Percentiles rank a stretch among this genome's conserved stretches.
Evolutionary conservation across 108 stramenopile genomes (phyloP).

Genomic region (Aurantiochytrium sp.): DNA sequence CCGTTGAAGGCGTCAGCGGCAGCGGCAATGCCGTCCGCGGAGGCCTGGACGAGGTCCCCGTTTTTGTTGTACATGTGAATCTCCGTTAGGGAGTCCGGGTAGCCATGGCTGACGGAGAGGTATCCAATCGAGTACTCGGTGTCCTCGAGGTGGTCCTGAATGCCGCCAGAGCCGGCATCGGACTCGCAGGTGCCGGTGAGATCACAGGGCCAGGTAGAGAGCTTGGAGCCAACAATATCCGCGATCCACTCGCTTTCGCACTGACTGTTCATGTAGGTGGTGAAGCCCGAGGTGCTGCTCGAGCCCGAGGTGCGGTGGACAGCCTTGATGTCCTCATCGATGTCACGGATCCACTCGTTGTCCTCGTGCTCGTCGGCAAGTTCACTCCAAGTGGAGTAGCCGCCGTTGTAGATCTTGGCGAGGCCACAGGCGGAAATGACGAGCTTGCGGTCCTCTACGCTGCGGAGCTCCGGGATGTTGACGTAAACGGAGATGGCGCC

Average conservation of each 20-base stretch:
- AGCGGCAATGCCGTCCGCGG: constrained; percentile 49
- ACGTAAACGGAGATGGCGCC: constrained; percentile 68
- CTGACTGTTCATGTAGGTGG: constrained; percentile 37
- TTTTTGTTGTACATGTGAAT: constrained; percentile 60
- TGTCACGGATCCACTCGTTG: not conserved
- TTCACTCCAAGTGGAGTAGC: constrained; percentile 61
- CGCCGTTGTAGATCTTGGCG: constrained; percentile 61
- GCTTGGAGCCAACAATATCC: constrained; percentile 31
- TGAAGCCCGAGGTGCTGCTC: constrained; percentile 58
- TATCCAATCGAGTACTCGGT: constrained; percentile 67
- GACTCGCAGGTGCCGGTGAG: constrained; percentile 40
- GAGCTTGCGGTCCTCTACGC: constrained; percentile 25
- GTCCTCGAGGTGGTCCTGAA: constrained; percentile 56
- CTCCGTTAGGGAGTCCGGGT: constrained; percentile 54
- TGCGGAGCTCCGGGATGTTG: constrained; percentile 41
- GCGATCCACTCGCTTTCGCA: constrained; percentile 61
- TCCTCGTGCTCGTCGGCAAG: not conserved
- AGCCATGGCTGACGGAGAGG: constrained; percentile 71
- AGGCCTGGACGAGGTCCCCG: constrained; percentile 49
- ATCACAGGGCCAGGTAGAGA: constrained; percentile 51
- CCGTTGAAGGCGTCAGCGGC: constrained; percentile 26
- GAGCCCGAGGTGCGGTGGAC: constrained; percentile 63
- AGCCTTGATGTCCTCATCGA: constrained; percentile 48
- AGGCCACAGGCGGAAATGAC: constrained; percentile 63
- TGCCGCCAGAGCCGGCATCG: constrained; percentile 56